Conservation (phyloP, 805 yeast species). For the Ogataea chonburiensis region DNA sequence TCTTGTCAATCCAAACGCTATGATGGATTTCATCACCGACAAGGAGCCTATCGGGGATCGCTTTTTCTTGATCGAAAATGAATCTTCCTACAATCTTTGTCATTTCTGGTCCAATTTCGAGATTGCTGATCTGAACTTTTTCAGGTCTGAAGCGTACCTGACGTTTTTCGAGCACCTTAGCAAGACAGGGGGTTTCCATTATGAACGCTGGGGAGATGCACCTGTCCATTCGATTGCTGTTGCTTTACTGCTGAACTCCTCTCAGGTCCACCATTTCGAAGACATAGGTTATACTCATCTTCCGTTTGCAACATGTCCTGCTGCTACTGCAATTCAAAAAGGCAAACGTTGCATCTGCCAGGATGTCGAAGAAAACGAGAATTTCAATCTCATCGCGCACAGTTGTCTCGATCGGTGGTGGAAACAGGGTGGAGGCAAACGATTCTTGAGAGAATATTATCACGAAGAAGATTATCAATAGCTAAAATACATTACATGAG, state of each 20-base stretch:
- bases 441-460: constrained; percentile 46
- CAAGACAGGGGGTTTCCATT: constrained; percentile 71
- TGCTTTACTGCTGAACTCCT: constrained; percentile 53
- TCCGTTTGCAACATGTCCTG: constrained; percentile 67
- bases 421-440: constrained; percentile 64
- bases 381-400: constrained; percentile 42
- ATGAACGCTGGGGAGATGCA: constrained; percentile 95
- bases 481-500: constrained; percentile 9
- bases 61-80: constrained; percentile 37
- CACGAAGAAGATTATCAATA: constrained; percentile 30
- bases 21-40: constrained; percentile 56
- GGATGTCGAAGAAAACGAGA: constrained; percentile 38
- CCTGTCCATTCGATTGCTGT: constrained; percentile 81
- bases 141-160: constrained; percentile 61
- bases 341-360: constrained; percentile 62
- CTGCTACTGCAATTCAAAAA: constrained; percentile 45
- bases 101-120: constrained; percentile 91
- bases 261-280: constrained; percentile 71
- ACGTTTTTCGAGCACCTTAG: constrained; percentile 65
- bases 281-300: constrained; percentile 79
- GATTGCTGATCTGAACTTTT: constrained; percentile 68
- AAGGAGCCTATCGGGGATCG: constrained; percentile 47
- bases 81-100: constrained; percentile 69
- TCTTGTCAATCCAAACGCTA: constrained; percentile 61
- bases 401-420: constrained; percentile 79